Percentiles rank a stretch among this genome's conserved stretches.
Conservation (phyloP, 192 early-diverging fungal genomes). For the Backusella australiensis region DNA sequence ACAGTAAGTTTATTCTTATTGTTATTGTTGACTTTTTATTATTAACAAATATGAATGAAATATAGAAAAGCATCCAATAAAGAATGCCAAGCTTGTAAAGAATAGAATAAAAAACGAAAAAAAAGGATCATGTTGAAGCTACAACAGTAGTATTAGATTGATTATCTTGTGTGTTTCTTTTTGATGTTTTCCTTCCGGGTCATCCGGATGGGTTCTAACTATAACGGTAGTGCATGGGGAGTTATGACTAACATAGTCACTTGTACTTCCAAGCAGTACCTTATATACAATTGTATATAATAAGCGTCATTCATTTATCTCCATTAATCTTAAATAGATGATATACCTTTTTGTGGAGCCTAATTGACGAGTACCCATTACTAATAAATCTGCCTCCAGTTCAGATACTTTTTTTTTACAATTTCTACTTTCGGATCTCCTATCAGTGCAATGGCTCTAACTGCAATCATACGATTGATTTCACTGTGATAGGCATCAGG, state of each 20-base stretch:
- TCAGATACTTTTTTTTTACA: constrained; percentile 50
- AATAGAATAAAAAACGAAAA: neutral
- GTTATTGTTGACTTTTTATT: neutral
- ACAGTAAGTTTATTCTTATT: constrained; percentile 27
- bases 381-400: constrained; percentile 48
- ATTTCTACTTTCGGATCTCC: constrained; percentile 64
- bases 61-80: constrained; percentile 6
- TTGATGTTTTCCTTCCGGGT: constrained; percentile 9
- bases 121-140: neutral
- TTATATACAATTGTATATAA: neutral
- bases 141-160: neutral
- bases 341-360: constrained; percentile 43
- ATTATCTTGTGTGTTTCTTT: neutral
- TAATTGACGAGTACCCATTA: constrained; percentile 61
- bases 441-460: constrained; percentile 48
- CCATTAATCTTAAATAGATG: neutral
- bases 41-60: neutral
- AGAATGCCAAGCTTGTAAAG: neutral
- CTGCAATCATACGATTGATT: constrained; percentile 15
- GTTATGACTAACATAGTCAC: constrained; percentile 41
- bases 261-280: constrained; percentile 46
- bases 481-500: neutral
- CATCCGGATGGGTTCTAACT: constrained; percentile 14
- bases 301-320: neutral
- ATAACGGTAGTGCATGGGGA: constrained; percentile 39